Base-by-base conservation (phyloP, 164 flowering plant genomes). In the Stephania japonica region DNA sequence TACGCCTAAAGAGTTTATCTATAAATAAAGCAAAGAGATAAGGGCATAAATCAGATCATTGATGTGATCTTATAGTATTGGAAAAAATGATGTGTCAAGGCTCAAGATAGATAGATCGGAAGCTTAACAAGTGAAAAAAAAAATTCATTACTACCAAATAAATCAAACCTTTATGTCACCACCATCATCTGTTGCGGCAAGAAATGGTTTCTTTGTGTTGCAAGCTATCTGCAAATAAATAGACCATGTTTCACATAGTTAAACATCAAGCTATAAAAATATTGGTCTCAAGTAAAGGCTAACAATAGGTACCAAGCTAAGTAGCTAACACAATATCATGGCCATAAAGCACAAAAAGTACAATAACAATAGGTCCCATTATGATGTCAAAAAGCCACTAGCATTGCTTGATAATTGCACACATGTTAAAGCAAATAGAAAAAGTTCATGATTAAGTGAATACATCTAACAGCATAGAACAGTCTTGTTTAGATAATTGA, bases 151-250 rank as follows among this genome's bases (percentile, higher is more conserved):
- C 16, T 24, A 18, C 50, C 26, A 24, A 53, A 24, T 49, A 26
- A 50, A 38, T 38, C 41, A 59, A 80, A 95, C 99, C 98, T 95
- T 95, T 65, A 91, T 81, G 73, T 90, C 99, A 77, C 98, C 99
- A 77, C 85, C 75, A 79, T 95, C 99, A 83, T 95, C 98, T 67
- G 94, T 90, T 41, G 91, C 88, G 59, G 97, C 99, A 75, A 95
- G 87, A 82, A 91, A 95, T 70, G 96, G 83, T 68, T 94, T 85
- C 82, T 83, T 95, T 3, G 85, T 75, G 79, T 86, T 89, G 83
- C 95, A 88, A 24, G 86, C 82, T 74, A 95, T 83, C 98, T 95
- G 85, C 84, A 85, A 53, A 75, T 11, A 63, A 72, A 69, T 69
- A 25, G 59, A 70, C 47, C 12, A 41, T 47, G 70, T 27, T 70